Conservation (phyloP, 2,329 filamentous ascomycete species). For the Diaporthe helianthi region DNA sequence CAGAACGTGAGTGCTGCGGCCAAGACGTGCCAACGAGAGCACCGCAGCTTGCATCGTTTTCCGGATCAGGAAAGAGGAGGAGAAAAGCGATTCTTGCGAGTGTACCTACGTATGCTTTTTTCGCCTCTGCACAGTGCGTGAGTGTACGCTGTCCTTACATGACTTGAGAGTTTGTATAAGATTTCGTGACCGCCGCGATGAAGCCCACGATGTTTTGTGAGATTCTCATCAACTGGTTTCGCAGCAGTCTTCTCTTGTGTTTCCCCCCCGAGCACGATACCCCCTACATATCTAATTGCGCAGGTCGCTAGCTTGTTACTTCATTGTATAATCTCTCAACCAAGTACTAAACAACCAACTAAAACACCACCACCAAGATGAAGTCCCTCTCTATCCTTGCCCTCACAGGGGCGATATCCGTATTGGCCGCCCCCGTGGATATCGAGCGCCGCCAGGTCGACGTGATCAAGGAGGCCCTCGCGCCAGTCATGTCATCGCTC, state of each 20-base stretch:
- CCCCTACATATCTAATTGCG: conserved; percentile 11
- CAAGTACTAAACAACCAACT: no score
- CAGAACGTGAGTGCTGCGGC: conserved; percentile 6
- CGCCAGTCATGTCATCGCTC: conserved; percentile 28
- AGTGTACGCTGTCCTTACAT: neutral
- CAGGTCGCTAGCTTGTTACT: conserved; percentile 17
- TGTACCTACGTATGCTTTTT: neutral
- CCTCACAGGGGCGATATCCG: conserved; percentile 1
- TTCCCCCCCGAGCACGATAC: neutral
- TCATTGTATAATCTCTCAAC: neutral
- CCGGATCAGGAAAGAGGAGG: conserved; percentile 25
- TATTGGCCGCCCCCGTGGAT: conserved; percentile 1
- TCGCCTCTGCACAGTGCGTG: neutral
- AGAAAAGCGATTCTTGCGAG: conserved; percentile 15
- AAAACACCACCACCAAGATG: neutral
- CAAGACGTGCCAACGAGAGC: conserved; percentile 10
- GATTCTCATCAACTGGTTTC: neutral
- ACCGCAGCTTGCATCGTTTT: conserved; percentile 3
- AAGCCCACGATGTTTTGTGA: neutral
- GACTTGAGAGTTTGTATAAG: conserved; percentile 15
- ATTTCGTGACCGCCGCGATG: neutral
- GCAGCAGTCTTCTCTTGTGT: neutral
- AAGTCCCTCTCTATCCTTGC: conserved; percentile 8
- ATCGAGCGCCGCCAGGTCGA: conserved; percentile 22
- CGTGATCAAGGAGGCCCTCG: conserved; percentile 22